These are phyloP conservation scores for Cyberlindnera xishuangbannaensis DNA, from an alignment of 805 yeast species.

Conservation along the genomic window DNA sequence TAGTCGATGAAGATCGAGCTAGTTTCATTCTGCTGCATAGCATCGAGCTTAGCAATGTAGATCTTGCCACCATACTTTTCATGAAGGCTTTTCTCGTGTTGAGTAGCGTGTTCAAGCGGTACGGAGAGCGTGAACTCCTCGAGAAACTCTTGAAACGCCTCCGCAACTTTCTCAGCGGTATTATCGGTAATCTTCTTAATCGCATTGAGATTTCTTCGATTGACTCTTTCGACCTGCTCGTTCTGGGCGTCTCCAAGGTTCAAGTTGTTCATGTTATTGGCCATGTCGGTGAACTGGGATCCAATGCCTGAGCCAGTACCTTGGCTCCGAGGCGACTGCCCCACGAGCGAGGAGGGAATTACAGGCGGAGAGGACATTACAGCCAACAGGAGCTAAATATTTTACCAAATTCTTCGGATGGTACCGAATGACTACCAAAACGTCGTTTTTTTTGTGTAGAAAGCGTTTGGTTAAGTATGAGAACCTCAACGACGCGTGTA, in stretches of 20 bases:
- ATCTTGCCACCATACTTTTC: slow-evolving; percentile 46
- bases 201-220: slow-evolving; percentile 55
- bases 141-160: slow-evolving; percentile 80
- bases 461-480: too few species aligned
- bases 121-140: slow-evolving; percentile 50
- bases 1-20: slow-evolving; percentile 82
- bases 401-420: too few species aligned
- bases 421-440: too few species aligned
- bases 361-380: background rate
- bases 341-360: background rate
- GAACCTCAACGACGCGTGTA: too few species aligned
- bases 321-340: background rate
- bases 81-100: slow-evolving; percentile 28
- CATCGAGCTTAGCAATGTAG: slow-evolving; percentile 74
- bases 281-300: slow-evolving; percentile 15
- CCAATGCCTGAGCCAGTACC: background rate
- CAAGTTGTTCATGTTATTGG: slow-evolving; percentile 15
- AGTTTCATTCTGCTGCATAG: slow-evolving; percentile 71
- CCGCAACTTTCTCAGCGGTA: slow-evolving; percentile 91
- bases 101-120: slow-evolving; percentile 25
- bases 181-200: slow-evolving; percentile 86
- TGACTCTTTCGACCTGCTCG: slow-evolving; percentile 26
- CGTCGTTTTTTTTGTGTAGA: too few species aligned
- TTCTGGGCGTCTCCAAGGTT: slow-evolving; percentile 7
- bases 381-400: too few species aligned